Evolutionary conservation across 257 asterid genomes (phyloP), one percentile per base, ranked within the genome.

Genomic region (Craterostigma plantagineum): DNA sequence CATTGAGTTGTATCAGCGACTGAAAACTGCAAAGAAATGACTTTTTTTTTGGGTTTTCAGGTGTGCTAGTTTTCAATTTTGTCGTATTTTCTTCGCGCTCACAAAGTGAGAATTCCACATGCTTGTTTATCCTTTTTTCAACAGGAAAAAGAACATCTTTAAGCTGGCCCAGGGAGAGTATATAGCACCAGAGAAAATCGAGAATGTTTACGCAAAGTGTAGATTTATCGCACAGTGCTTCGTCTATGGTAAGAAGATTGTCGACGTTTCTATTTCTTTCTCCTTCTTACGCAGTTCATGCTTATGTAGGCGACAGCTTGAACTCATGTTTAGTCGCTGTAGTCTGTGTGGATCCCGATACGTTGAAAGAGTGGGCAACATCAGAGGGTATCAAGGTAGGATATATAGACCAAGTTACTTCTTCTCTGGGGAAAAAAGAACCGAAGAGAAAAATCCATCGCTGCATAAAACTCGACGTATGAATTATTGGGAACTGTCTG

Each of bases 131-230:
- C n/a, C 30, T 6, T 23, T 23, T 23, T 23, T 52, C 45, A 33
- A 64, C 77, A 86, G 97, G 93, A 86, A 86, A 65, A 86, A 86
- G 64, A 86, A 86, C 68, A 81, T 86, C 38, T 86, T 86, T 58
- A 86, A 81, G 72, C 63, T 86, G 76, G 94, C 97, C 18, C 97
- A 86, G 72, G 97, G 94, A 1, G 92, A 81, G 77, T 86, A 86
- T 68, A 71, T 86, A 58, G 96, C 96, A 11, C 92, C 96, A 12
- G 96, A 86, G 73, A 86, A 86, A 71, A 75, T 86, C 38, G 96
- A 86, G 70, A 86, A 81, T 46, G 86, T 77, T 46, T 86, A 86
- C 58, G 94, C 93, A 42, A 86, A 76, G 66, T 81, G 94, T 75
- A 86, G 73, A 61, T 86, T 75, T 53, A 58, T 78, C 44, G 85